Percentiles rank a stretch among this genome's conserved stretches.
phyloP scores from a whole-genome alignment of 495 filamentous ascomycete genomes.

The Endocarpon pusillum region DNA sequence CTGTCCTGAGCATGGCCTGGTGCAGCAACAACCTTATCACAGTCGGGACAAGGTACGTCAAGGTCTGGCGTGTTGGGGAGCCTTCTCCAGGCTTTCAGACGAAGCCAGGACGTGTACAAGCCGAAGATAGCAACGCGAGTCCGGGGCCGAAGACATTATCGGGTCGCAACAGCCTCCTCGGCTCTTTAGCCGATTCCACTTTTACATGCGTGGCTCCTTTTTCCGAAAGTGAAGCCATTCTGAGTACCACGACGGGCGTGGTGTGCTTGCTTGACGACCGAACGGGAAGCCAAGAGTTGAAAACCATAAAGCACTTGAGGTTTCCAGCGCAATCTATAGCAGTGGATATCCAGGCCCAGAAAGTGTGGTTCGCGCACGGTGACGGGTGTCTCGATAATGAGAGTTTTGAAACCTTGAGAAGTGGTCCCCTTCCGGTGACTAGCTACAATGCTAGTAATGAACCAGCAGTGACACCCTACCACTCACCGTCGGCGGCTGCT shows the following conservation, averaged over 20 bases:
- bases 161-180: constrained; percentile 41
- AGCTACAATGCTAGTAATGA: no score
- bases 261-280: constrained; percentile 53
- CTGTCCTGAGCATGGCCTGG: constrained; percentile 73
- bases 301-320: constrained; percentile 16
- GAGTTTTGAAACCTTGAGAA: constrained; percentile 19
- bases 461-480: no score
- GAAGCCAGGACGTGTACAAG: constrained; percentile 26
- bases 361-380: constrained; percentile 39
- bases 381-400: constrained; percentile 23
- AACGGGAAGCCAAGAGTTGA: constrained; percentile 49
- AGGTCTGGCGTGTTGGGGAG: constrained; percentile 77
- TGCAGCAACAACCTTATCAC: constrained; percentile 55
- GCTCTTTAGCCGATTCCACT: constrained; percentile 52
- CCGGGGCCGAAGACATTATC: constrained; percentile 36
- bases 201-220: constrained; percentile 68
- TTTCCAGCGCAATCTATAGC: constrained; percentile 33
- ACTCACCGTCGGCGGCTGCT: no score
- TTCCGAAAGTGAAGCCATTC: constrained; percentile 36
- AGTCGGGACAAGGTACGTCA: constrained; percentile 78
- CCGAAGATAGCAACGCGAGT: constrained; percentile 23
- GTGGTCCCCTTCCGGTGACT: no score
- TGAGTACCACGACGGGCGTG: constrained; percentile 31
- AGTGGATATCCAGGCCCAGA: constrained; percentile 31
- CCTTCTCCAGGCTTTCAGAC: constrained; percentile 25